A percentile compares a stretch with the other conserved stretches of the same genome.
phyloP scores from a whole-genome alignment of 352 stramenopile species.

The Phytophthora tentaculata region DNA sequence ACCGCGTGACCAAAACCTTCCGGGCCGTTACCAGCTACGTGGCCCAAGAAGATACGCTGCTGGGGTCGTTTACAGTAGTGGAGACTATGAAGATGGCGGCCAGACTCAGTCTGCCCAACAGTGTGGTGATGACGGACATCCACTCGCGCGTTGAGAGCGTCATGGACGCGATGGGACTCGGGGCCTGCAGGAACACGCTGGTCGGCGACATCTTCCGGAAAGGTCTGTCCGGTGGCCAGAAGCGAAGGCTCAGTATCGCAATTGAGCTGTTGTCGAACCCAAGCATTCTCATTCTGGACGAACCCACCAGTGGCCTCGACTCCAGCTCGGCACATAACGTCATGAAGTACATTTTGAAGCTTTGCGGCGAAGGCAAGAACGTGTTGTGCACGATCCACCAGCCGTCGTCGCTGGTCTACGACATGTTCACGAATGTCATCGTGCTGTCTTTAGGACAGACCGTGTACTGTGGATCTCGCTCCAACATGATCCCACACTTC shows the following conservation, averaged over 20 bases:
- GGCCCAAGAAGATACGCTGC: conserved; percentile 62
- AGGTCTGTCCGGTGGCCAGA: conserved; percentile 77
- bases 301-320: conserved; percentile 66
- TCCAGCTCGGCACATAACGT: conserved; percentile 54
- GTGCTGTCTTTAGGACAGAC: conserved; percentile 68
- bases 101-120: conserved; percentile 53
- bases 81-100: conserved; percentile 72
- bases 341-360: conserved; percentile 50
- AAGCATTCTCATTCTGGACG: conserved; percentile 76
- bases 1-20: conserved; percentile 43
- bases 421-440: conserved; percentile 66
- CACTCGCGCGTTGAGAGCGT: conserved; percentile 49
- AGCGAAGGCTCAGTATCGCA: conserved; percentile 72
- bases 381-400: conserved; percentile 78
- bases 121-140: conserved; percentile 29
- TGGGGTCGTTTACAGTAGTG: conserved; percentile 70
- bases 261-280: conserved; percentile 78
- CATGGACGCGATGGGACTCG: conserved; percentile 57
- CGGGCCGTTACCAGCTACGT: conserved; percentile 59
- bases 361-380: conserved; percentile 49
- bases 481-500: conserved; percentile 46
- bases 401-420: conserved; percentile 62
- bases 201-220: conserved; percentile 78
- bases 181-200: conserved; percentile 47
- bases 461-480: conserved; percentile 77